Conservation (phyloP, 305 asterid genomes). For the Fraxinus dipetala region DNA sequence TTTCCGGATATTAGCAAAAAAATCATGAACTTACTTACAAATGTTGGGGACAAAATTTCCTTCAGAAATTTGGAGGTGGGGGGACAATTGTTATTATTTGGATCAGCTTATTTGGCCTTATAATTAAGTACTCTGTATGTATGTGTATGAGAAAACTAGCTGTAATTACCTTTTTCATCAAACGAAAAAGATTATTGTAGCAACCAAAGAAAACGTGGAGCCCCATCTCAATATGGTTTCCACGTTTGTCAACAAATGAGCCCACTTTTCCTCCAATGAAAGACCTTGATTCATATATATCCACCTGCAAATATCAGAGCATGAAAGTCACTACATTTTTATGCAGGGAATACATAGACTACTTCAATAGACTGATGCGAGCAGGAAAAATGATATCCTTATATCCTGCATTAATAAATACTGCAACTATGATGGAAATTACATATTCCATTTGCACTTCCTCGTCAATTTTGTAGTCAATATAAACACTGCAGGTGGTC, state of each 20-base stretch:
- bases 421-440: neutral
- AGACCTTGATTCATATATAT: conserved; percentile 83
- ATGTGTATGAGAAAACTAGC: conserved; percentile 16
- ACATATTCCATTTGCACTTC: neutral
- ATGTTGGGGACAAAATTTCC: neutral
- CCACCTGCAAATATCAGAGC: conserved; percentile 66
- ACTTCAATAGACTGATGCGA: neutral
- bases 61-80: neutral
- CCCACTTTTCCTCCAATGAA: conserved; percentile 99
- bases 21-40: neutral
- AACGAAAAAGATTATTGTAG: conserved; percentile 92
- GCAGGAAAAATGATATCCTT: conserved; percentile 5
- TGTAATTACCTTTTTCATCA: conserved; percentile 81
- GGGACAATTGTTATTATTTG: neutral
- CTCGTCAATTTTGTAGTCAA: neutral
- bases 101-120: conserved; percentile 6
- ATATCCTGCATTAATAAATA: neutral
- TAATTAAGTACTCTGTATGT: conserved; percentile 7
- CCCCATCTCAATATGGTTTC: conserved; percentile 98
- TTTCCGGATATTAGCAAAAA: neutral
- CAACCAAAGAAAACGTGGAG: conserved; percentile 98
- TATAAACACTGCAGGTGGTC: neutral
- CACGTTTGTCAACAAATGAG: conserved; percentile 85
- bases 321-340: neutral
- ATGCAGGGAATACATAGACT: neutral